phyloP scores from a whole-genome alignment of 2,329 filamentous ascomycete genomes.

The Trichophyton equinum region DNA sequence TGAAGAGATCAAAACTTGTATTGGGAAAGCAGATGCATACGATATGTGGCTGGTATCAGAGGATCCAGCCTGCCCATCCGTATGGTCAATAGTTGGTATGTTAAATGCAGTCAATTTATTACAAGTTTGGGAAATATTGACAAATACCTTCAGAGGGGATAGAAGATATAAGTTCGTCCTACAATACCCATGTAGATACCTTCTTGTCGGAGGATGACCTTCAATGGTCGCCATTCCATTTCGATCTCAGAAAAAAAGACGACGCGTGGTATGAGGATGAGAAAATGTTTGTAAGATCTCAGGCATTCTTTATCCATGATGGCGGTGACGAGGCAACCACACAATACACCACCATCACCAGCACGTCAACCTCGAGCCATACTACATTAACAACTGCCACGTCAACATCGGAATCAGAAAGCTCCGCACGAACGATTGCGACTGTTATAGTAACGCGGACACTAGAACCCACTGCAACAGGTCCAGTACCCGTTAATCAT shows the following conservation, averaged over 20 bases:
- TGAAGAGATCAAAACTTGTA: neutral
- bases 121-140: neutral
- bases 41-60: neutral
- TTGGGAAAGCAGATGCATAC: neutral
- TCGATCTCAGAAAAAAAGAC: neutral
- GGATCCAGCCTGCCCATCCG: neutral
- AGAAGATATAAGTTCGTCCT: neutral
- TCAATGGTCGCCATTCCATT: neutral
- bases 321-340: neutral
- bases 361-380: neutral
- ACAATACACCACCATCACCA: neutral
- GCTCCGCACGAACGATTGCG: neutral
- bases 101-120: neutral
- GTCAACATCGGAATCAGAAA: neutral
- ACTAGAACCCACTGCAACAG: neutral
- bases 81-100: neutral
- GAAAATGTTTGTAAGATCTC: neutral
- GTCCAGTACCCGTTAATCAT: neutral
- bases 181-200: neutral
- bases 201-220: neutral
- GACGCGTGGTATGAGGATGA: neutral
- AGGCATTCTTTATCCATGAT: neutral
- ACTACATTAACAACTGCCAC: neutral
- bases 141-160: neutral
- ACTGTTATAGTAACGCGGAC: neutral